Evolutionary conservation across 2,329 filamentous ascomycete genomes (phyloP), one percentile per base, ranked within the genome.

Genomic region (Orbilia ellipsospora): DNA sequence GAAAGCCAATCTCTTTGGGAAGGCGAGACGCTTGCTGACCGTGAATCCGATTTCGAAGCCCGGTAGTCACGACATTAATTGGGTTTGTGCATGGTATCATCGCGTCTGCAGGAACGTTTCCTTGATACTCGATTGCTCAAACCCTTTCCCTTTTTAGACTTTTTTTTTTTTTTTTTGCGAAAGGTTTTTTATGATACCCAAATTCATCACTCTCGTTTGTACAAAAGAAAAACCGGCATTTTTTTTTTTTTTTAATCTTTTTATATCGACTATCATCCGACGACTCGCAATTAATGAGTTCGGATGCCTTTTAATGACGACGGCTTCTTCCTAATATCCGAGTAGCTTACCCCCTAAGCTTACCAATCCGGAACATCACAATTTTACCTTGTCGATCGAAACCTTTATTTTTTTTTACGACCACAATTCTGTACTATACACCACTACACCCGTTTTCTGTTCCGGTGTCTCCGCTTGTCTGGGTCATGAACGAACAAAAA

Each of bases 1-100:
- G 79, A 80, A 63, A 78, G 55, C 48, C 84, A 79, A 26, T 79
- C 78, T 57, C 64, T 78, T 16, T 80, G 79, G 79, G 74, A 77
- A 62, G 68, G 57, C 13, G 69, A 77, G 55, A 77, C 74, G 10
- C 52, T 77, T 12, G 64, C 62, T 54, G 60, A 64, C 54, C 65
- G 65, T 54, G 63, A 75, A 64, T 69, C 63, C 10, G 63, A 69
- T 16, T 75, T 69, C 13, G 63, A 69, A 60, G 50, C 59, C 42
- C 63, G 72, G 64, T 68, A 75, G 51, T 65, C 40, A 31, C 54
- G 31, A 28, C 15, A 12, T 18, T n/a, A 23, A 5, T 31, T 51
- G 23, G 20, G 36, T 51, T 36, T 28, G 40, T 51, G 48, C 45
- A 59, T 57, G 18, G 50, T 65, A 55, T 40, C 40, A 45, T 15